These are phyloP conservation scores for Blastobotrys malaysiensis DNA, from an alignment of 1,139 yeast species.

Conservation along the genomic window DNA sequence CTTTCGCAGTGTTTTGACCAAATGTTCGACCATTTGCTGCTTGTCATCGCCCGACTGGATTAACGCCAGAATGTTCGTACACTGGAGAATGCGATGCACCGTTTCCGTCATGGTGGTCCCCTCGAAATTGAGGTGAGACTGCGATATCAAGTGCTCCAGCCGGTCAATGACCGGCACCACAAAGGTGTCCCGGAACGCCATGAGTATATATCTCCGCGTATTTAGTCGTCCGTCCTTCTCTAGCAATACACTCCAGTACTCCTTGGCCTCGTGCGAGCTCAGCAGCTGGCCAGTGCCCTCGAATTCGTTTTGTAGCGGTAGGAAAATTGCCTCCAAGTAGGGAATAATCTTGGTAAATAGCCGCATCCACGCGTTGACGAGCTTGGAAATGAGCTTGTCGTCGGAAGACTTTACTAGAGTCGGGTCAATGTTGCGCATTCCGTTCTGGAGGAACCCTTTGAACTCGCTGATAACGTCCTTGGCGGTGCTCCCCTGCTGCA, in stretches of 20 bases:
- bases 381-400: slow-evolving; percentile 27
- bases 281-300: slow-evolving; percentile 37
- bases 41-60: slow-evolving; percentile 48
- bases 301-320: slow-evolving; percentile 53
- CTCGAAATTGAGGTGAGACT: slow-evolving; percentile 21
- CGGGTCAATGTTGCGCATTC: slow-evolving; percentile 42
- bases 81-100: slow-evolving; percentile 44
- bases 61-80: slow-evolving; percentile 49
- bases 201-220: slow-evolving; percentile 31
- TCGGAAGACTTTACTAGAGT: slow-evolving; percentile 16
- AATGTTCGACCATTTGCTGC: slow-evolving; percentile 48
- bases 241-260: slow-evolving; percentile 37
- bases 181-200: slow-evolving; percentile 34
- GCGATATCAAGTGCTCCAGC: slow-evolving; percentile 44
- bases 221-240: slow-evolving; percentile 28
- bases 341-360: slow-evolving; percentile 51
- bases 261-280: slow-evolving; percentile 29
- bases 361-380: slow-evolving; percentile 46
- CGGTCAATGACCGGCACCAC: slow-evolving; percentile 36
- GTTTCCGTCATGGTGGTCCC: slow-evolving; percentile 26
- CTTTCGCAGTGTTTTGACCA: slow-evolving; percentile 28
- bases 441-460: slow-evolving; percentile 42
- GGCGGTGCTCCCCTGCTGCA: slow-evolving; percentile 38
- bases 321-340: slow-evolving; percentile 52
- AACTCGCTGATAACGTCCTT: slow-evolving; percentile 41